phyloP scores from a whole-genome alignment of 148 eudicot genomes.

The Spergularia bocconei region DNA sequence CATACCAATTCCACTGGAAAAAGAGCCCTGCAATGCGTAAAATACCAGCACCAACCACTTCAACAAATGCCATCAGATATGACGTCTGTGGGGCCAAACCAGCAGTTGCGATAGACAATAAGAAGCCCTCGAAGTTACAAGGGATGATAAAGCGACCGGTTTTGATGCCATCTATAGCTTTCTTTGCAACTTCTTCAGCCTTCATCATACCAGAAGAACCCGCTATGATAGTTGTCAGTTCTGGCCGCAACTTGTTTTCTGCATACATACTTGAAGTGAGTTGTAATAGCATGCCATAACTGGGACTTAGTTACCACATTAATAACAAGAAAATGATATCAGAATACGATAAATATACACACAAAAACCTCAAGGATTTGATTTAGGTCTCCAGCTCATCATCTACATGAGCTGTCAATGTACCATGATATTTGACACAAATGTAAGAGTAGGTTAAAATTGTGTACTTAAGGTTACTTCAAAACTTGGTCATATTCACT shows the following conservation, averaged over 20 bases:
- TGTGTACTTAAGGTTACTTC: not conserved
- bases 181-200: conserved; percentile 83
- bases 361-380: not conserved
- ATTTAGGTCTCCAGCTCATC: not conserved
- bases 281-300: not conserved
- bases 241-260: conserved; percentile 69
- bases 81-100: conserved; percentile 90
- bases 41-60: conserved; percentile 60
- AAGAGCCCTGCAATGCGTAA: conserved; percentile 58
- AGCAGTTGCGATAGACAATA: conserved; percentile 69
- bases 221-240: conserved; percentile 68
- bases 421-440: not conserved
- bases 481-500: not conserved
- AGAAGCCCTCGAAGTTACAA: conserved; percentile 74
- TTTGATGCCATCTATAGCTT: conserved; percentile 64
- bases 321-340: not conserved
- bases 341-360: not conserved
- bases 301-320: not conserved
- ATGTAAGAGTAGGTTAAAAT: not conserved
- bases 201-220: conserved; percentile 81
- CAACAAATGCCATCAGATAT: conserved; percentile 75
- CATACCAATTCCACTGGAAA: conserved; percentile 83
- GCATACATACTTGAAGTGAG: conserved; percentile 19
- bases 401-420: not conserved
- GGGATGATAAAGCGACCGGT: conserved; percentile 65